Evolutionary conservation across 306 rosid genomes (phyloP).

Genomic region (Casuarina glauca): DNA sequence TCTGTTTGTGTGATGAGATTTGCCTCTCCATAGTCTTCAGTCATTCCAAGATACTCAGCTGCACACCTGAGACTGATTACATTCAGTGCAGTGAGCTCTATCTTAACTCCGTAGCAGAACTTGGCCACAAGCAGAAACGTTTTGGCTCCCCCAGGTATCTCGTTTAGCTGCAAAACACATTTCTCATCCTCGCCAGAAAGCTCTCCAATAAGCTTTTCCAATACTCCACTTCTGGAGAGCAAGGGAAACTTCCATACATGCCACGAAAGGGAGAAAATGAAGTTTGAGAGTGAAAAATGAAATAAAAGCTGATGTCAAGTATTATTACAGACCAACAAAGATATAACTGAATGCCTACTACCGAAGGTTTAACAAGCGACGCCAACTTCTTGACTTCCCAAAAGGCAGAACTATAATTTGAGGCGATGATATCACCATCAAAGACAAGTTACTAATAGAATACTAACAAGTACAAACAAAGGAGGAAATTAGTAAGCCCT

Average conservation of each 20-base stretch:
- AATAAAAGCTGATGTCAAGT: conserved; percentile 1
- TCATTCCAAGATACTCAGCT: conserved; percentile 76
- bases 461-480: neutral
- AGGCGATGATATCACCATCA: neutral
- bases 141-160: conserved; percentile 86
- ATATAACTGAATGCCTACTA: neutral
- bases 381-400: neutral
- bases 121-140: conserved; percentile 60
- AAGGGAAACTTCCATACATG: conserved; percentile 70
- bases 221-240: conserved; percentile 72
- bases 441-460: neutral
- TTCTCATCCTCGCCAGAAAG: conserved; percentile 42
- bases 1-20: conserved; percentile 68
- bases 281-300: neutral
- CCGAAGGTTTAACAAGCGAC: neutral
- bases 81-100: conserved; percentile 69
- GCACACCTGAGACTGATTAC: conserved; percentile 70
- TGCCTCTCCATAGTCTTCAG: conserved; percentile 74
- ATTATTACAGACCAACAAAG: neutral
- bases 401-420: neutral
- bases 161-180: conserved; percentile 61
- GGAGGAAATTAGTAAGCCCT: neutral
- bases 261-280: conserved; percentile 9
- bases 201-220: conserved; percentile 60
- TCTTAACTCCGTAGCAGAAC: conserved; percentile 85